phyloP scores from a whole-genome alignment of 2,329 filamentous ascomycete species.

The Tolypocladium album region DNA sequence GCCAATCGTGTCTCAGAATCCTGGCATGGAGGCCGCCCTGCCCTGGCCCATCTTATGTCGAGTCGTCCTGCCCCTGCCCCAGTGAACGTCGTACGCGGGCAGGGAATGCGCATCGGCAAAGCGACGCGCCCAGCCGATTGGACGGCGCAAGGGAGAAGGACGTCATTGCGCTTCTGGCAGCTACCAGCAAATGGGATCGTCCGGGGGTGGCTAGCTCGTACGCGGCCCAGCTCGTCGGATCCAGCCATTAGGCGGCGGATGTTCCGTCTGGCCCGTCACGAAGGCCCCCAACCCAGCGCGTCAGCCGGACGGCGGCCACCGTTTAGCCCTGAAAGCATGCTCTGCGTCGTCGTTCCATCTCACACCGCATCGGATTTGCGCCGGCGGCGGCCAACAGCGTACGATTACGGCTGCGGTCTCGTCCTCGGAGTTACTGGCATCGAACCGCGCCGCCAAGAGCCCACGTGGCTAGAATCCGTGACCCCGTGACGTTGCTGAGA shows the following conservation, averaged over 20 bases:
- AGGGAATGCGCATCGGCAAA: slow-evolving; percentile 4
- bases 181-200: slow-evolving; percentile 3
- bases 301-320: neutral
- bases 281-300: neutral
- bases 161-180: slow-evolving; percentile 6
- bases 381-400: neutral
- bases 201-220: neutral
- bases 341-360: neutral
- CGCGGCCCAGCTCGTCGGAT: slow-evolving; percentile 5
- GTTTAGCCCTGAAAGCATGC: neutral
- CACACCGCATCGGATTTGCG: neutral
- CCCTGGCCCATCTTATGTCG: neutral
- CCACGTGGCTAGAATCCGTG: neutral
- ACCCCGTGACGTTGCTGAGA: neutral
- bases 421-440: neutral
- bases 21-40: neutral
- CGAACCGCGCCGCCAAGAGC: neutral
- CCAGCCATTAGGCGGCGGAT: neutral
- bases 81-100: neutral
- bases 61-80: neutral
- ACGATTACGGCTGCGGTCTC: neutral
- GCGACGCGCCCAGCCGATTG: slow-evolving; percentile 6
- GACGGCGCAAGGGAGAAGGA: slow-evolving; percentile 2
- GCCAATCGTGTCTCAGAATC: slow-evolving; percentile 5
- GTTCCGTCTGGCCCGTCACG: neutral